Evolutionary conservation across 2,329 filamentous ascomycete species (phyloP).

Genomic region (Colletotrichum sojae): DNA sequence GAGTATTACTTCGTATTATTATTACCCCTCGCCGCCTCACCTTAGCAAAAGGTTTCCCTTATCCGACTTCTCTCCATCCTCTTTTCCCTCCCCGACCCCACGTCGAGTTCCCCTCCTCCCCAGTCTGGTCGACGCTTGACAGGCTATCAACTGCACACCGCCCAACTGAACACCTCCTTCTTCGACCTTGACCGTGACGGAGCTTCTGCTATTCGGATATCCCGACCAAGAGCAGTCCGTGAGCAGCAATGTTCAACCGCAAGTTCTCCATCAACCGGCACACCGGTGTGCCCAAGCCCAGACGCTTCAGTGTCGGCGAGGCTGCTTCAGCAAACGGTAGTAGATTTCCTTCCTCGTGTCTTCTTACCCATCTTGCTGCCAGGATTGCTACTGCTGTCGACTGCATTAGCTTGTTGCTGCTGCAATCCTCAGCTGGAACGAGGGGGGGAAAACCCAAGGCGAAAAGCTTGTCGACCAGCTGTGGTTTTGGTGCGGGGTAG

Average conservation of each 20-base stretch:
- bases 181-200: no score
- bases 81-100: background rate
- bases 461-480: conserved; percentile 32
- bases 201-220: no score
- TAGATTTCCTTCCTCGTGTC: background rate
- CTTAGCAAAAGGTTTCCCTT: conserved; percentile 12
- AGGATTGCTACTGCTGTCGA: background rate
- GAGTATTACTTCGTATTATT: no score
- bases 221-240: background rate
- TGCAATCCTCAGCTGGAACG: no score
- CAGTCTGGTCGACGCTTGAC: background rate
- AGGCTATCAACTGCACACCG: background rate
- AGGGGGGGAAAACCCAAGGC: conserved; percentile 6
- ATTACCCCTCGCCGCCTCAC: conserved; percentile 27
- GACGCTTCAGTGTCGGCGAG: conserved; percentile 73
- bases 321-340: conserved; percentile 55
- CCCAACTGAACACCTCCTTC: no score
- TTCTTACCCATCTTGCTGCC: background rate
- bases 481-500: conserved; percentile 37
- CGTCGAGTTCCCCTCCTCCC: background rate
- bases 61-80: conserved; percentile 4
- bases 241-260: conserved; percentile 64
- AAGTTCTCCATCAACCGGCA: conserved; percentile 79
- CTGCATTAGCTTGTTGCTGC: background rate
- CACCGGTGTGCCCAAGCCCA: conserved; percentile 71